Base-by-base conservation (phyloP, 495 filamentous ascomycete genomes). In the Hyaloscypha hepaticicola region DNA sequence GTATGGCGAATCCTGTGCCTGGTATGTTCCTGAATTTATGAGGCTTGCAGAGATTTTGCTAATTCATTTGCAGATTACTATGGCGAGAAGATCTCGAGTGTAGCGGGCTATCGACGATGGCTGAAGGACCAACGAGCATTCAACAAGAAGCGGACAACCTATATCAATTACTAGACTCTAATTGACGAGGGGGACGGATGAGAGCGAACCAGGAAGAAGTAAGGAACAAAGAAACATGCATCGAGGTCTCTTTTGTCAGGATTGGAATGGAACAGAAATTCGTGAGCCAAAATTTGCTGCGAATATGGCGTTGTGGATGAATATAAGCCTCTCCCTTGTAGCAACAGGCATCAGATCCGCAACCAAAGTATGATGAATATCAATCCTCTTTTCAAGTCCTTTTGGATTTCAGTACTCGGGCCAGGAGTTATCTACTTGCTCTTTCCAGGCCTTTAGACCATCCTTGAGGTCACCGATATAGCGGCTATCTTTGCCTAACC, bases 101-200 rank as follows among this genome's bases (percentile, higher is more conserved):
- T 99, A 41, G 84, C 85, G 63, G 93, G 90, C 56, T 99, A 97
- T 72, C 78, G 96, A 69, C 87, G 90, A 74, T 99, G 95, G 95
- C 77, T 99, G 73, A 97, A 94, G 81, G 95, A 99, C 74, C 96
- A 98, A 81, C 77, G 93, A 55, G 92, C 93, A n/a, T 99, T 95
- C 76, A 96, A 96, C 78, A 86, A 88, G 78, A 97, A 97, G 84
- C 87, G 90, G 71, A 83, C 85, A 56, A 87, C 78, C 67, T 90
- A 84, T 68, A 80, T 70, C 22, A 65, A 60, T 21, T 65, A 65
- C 41, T 65, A 58, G 51, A 26, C 21, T 24, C n/a, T 7, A 12
- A 57, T 16, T 3, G 19, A 12, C 25, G 9, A 26, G 53, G 14
- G 25, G 16, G 11, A 16, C 0, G 26, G 50, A 53, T 9, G 22